Base-by-base conservation (phyloP, 1,284 basidiomycete species). In the Neotropicomus parvogracilis region DNA sequence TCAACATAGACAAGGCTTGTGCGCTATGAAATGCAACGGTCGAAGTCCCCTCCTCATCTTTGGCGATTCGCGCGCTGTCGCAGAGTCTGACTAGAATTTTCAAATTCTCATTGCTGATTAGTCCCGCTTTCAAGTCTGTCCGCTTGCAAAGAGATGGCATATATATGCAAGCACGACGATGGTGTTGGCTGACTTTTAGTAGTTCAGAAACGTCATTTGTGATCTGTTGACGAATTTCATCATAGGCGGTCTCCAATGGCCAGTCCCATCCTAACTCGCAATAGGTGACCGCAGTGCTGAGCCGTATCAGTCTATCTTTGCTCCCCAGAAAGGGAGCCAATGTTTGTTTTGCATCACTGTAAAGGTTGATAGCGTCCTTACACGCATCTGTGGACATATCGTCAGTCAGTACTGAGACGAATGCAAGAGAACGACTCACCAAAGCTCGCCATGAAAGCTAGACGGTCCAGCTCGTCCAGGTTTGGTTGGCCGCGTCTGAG, bases 361-460 rank as follows among this genome's bases (percentile, higher is more conserved):
- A 28, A 3, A 6, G 4, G 0, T 7, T 10, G 17, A 56, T 58
- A 1, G 44, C 44, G 0, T 40, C n/a, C 28, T 64, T 61, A 29
- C 58, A 53, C 1, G 34, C 34, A 17, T 57, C 58, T 63, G 16
- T 29, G n/a, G 3, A 26, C 8, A 10, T 0, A 16, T 29, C 34
- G 9, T 55, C 24, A 46, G n/a, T 33, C 10, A 36, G 35, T 6
- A 17, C 17, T 4, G 27, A 34, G 4, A 10, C 4, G 4, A 13
- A 39, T 3, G 26, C 3, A 11, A 17, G 13, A 35, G 6, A 14
- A 0, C 10, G 35, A 37, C 60, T 16, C 24, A 65, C 63, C 44
- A 11, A 65, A 68, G 38, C 52, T 53, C 2, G 64, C 62, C 56
- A 68, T 60, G 48, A 68, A 65, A 1, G 64, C 59, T 12, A 65